A percentile compares a stretch with the other conserved stretches of the same genome.
Evolutionary conservation across 768 basidiomycete genomes (phyloP).

Genomic region (Trametes elegans): DNA sequence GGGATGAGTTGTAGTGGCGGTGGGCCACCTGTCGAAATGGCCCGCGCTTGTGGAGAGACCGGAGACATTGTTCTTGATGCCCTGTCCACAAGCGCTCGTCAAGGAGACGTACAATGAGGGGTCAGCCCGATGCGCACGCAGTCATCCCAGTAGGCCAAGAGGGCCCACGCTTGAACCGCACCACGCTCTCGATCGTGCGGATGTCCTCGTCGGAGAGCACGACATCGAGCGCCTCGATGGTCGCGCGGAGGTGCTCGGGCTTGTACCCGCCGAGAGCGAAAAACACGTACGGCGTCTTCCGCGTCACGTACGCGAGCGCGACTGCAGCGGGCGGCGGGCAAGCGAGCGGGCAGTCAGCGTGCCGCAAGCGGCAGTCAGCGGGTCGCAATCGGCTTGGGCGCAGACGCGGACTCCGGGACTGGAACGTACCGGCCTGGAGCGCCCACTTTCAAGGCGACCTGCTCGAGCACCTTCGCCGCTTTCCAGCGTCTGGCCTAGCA

Average conservation of each 20-base stretch:
- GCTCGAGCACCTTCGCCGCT: slow-evolving; percentile 44
- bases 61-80: too few species aligned
- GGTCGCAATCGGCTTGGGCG: too few species aligned
- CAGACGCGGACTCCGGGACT: too few species aligned
- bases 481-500: too few species aligned
- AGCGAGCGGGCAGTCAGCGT: too few species aligned
- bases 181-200: slow-evolving; percentile 39
- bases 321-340: too few species aligned
- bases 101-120: too few species aligned
- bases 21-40: slow-evolving; percentile 27
- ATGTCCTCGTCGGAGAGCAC: slow-evolving; percentile 45
- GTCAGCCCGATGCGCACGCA: too few species aligned
- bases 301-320: slow-evolving; percentile 54
- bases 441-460: slow-evolving; percentile 50
- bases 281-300: slow-evolving; percentile 53
- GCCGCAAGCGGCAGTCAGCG: too few species aligned
- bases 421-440: slow-evolving; percentile 46
- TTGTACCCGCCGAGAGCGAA: slow-evolving; percentile 53
- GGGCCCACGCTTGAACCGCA: slow-evolving; percentile 47
- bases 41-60: slow-evolving; percentile 14
- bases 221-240: slow-evolving; percentile 50
- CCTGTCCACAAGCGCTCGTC: background rate
- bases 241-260: slow-evolving; percentile 48
- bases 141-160: too few species aligned
- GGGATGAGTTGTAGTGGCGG: slow-evolving; percentile 19